Conservation (phyloP, 2,329 filamentous ascomycete species). For the Pseudocercospora crystallina region DNA sequence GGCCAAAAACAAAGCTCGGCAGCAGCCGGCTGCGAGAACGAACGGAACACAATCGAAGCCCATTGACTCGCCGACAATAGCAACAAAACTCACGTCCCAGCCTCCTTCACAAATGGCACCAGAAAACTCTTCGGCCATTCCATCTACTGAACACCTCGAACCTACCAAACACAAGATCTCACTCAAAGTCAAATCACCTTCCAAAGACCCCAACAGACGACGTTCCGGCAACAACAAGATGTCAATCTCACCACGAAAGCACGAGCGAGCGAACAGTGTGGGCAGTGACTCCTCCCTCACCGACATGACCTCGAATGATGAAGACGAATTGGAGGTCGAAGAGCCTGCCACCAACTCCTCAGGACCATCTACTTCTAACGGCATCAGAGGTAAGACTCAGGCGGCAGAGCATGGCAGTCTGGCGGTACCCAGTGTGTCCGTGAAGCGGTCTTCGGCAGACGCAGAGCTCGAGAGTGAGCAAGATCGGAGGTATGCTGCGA, state of each 20-base stretch:
- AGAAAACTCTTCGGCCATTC: constrained; percentile 22
- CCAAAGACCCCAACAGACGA: constrained; percentile 20
- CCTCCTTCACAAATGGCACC: constrained; percentile 10
- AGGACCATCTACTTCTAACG: constrained; percentile 16
- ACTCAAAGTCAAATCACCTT: constrained; percentile 32
- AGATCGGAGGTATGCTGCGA: constrained; percentile 29
- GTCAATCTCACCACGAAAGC: constrained; percentile 28
- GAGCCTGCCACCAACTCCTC: constrained; percentile 9
- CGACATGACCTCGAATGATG: constrained; percentile 36
- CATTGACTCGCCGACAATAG: constrained; percentile 20
- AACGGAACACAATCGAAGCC: constrained; percentile 29
- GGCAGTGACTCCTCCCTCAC: constrained; percentile 35
- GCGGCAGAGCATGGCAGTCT: constrained; percentile 32
- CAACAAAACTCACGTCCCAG: constrained; percentile 19
- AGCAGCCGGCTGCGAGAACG: constrained; percentile 37
- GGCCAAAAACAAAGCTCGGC: constrained; percentile 26
- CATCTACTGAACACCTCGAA: constrained; percentile 33
- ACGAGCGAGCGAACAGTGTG: constrained; percentile 20
- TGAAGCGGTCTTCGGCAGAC: constrained; percentile 38
- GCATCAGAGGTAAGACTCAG: constrained; percentile 28
- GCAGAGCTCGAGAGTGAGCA: constrained; percentile 33
- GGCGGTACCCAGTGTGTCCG: constrained; percentile 21
- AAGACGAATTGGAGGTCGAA: constrained; percentile 28
- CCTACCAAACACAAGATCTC: constrained; percentile 30
- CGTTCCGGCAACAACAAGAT: constrained; percentile 23